Evolutionary conservation across 148 eudicot species (phyloP).

Genomic region (Cornus controversa): DNA sequence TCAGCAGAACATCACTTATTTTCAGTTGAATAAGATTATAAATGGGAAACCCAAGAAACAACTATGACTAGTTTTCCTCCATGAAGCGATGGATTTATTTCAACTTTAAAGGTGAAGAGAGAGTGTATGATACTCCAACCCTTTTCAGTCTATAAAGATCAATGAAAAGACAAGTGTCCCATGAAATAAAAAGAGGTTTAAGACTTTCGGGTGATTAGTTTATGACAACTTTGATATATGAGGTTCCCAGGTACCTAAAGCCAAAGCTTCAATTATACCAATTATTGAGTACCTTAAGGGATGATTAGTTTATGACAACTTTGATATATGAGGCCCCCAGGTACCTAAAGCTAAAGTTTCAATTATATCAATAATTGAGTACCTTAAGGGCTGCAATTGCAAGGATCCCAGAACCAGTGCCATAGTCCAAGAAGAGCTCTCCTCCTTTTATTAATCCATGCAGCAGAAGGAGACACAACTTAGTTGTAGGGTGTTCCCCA

Average conservation of each 20-base stretch:
- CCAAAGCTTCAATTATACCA: background rate
- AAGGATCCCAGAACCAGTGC: slow-evolving; percentile 95
- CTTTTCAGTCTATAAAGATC: background rate
- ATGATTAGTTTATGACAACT: background rate
- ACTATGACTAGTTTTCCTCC: background rate
- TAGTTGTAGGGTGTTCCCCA: slow-evolving; percentile 96
- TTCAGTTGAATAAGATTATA: background rate
- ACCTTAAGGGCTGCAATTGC: slow-evolving; percentile 95
- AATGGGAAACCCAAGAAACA: background rate
- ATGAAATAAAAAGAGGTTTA: background rate
- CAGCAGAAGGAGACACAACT: slow-evolving; percentile 72
- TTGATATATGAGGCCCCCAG: background rate
- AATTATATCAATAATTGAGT: slow-evolving; percentile 8
- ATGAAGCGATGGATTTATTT: background rate
- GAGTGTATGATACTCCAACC: background rate
- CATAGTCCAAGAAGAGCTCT: slow-evolving; percentile 81
- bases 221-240: background rate
- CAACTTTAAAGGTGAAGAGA: background rate
- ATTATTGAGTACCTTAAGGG: slow-evolving; percentile 62
- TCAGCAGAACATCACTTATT: background rate
- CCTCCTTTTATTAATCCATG: slow-evolving; percentile 70
- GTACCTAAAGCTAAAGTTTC: background rate
- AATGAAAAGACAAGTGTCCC: background rate
- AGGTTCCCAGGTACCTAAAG: background rate
- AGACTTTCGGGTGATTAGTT: background rate